Base-by-base conservation (phyloP, 176 grass and related monocot genomes). In the Triticum urartu region DNA sequence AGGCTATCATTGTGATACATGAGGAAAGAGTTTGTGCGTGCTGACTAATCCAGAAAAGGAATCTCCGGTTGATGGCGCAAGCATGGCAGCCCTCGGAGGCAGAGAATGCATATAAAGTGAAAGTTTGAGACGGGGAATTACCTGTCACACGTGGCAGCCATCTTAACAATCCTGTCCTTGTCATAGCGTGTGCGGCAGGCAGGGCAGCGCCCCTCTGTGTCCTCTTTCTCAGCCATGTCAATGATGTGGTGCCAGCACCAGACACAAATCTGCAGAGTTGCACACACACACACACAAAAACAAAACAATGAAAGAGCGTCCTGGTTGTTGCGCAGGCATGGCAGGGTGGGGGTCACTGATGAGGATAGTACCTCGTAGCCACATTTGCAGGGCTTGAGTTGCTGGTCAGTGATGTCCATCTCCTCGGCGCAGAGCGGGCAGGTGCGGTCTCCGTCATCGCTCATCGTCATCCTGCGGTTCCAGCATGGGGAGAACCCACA, bases 171-270 rank as follows among this genome's bases (percentile, higher is more conserved):
- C 90, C 92, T 91, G 25, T 99, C 97, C 85, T 99, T 99, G 83
- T 99, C 97, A 26, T 99, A 99, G 43, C 84, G 60, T 2, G 89
- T 90, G 22, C 97, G 92, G 66, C 97, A 96, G 4, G 97, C 97
- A 35, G 97, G 97, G 68, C 97, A 99, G 21, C 94, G 92, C 17
- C 94, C 97, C 86, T 97, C 94, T 1, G 90, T 93, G 20, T 99
- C 94, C 72, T 99, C 97, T 79, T 99, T 99, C 80, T 96, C 94
- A 28, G 97, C 92, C 92, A 99, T 96, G 73, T 97, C 94, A 77
- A 94, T 97, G 87, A 99, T 93, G 25, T 99, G 97, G 87, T 99
- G 97, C 94, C 94, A 99, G 63, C 97, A 99, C 97, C 97, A 99
- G 58, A 99, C 92, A 84, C 97, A 99, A 80, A 99, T 94, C 97